Evolutionary conservation across 495 filamentous ascomycete genomes (phyloP), one percentile per base, ranked within the genome.

Genomic region (Zalerion maritima): DNA sequence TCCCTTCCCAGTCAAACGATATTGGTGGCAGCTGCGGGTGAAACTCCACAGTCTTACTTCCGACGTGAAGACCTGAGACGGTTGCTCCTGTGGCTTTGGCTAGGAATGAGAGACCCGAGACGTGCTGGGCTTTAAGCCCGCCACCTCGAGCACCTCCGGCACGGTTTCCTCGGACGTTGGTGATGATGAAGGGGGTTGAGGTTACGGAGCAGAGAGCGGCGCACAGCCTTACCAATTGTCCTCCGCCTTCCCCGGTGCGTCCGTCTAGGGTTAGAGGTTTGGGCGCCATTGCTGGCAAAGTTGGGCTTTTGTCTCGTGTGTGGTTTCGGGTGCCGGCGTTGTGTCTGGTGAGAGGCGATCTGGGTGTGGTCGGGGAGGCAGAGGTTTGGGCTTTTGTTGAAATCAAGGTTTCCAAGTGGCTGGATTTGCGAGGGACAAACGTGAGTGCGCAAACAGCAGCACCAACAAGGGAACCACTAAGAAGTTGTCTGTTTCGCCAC

Each of bases 231-330:
- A 89, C 64, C 1, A 93, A 58, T 48, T 93, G 83, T 6, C 83
- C 84, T 18, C 83, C 84, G 21, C 84, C 83, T 57, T 91, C 84
- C 8, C 86, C 79, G 1, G 69, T 79, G 24, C 65, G 51, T 19
- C 80, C 81, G 37, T 83, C 76, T 5, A 85, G 49, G 26, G 44
- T 43, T 24, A 71, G 30, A 13, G 31, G 20, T 10, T 40, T 36
- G 14, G 10, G 16, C 9, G 16, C 11, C 30, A 16, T 23, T 23
- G 21, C 11, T 8, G 21, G 11, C 21, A n/a, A n/a, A n/a, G n/a
- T n/a, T n/a, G n/a, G n/a, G n/a, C n/a, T n/a, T n/a, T n/a, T n/a
- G n/a, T n/a, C n/a, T n/a, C n/a, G n/a, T n/a, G n/a, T n/a, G n/a
- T n/a, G n/a, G n/a, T n/a, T n/a, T n/a, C n/a, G n/a, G n/a, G n/a